Conservation (phyloP, 305 asterid species). For the Plantago rigida region DNA sequence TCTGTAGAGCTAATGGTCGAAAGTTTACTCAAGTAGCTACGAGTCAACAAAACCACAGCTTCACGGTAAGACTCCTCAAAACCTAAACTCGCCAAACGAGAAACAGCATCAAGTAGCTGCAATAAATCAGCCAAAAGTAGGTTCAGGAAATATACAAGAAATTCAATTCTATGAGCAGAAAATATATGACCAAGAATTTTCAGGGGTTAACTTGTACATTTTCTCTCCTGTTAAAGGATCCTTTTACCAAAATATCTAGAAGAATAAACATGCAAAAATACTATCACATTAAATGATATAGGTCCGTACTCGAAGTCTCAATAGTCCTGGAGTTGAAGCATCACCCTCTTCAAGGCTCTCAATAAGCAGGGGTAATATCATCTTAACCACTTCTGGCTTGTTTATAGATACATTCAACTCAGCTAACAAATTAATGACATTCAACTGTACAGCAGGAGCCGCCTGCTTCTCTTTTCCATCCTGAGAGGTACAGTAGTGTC, state of each 20-base stretch:
- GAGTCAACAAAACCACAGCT: constrained; percentile 82
- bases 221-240: constrained; percentile 17
- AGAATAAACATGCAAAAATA: constrained; percentile 21
- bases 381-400: constrained; percentile 89
- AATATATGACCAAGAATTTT: not conserved
- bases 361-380: constrained; percentile 82
- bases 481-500: constrained; percentile 42
- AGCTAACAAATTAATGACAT: constrained; percentile 76
- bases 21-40: constrained; percentile 87
- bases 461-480: constrained; percentile 70
- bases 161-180: constrained; percentile 19
- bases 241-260: constrained; percentile 20
- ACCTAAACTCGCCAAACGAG: constrained; percentile 98
- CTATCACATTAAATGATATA: constrained; percentile 23
- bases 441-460: constrained; percentile 74
- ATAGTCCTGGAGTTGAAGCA: constrained; percentile 79
- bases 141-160: constrained; percentile 40
- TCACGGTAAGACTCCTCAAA: constrained; percentile 96
- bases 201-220: not conserved
- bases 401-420: constrained; percentile 65
- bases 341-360: constrained; percentile 99
- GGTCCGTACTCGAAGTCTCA: constrained; percentile 77
- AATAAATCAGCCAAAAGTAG: constrained; percentile 54
- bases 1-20: constrained; percentile 80
- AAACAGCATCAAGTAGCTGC: constrained; percentile 99